Conservation (phyloP, 2,329 filamentous ascomycete genomes). For the Neofusicoccum cordaticola region DNA sequence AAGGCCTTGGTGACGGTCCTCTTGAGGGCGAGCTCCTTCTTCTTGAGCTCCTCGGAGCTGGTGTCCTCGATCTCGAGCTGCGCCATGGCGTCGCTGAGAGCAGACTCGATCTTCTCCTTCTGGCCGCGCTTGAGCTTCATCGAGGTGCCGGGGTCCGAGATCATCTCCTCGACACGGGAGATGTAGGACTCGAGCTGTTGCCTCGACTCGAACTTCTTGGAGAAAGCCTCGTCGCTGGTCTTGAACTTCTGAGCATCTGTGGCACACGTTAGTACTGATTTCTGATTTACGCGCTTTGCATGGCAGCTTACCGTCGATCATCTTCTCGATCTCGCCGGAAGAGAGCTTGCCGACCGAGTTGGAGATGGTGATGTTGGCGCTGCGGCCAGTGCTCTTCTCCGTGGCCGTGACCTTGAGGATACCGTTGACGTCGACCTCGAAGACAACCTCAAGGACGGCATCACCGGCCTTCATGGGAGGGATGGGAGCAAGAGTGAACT, state of each 20-base stretch:
- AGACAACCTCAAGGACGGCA: slow-evolving; percentile 93
- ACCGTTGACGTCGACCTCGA: slow-evolving; percentile 99
- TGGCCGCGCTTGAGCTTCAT: slow-evolving; percentile 98
- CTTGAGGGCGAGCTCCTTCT: slow-evolving; percentile 99
- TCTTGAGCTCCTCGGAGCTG: slow-evolving; percentile 91
- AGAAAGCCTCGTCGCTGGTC: slow-evolving; percentile 95
- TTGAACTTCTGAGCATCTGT: slow-evolving; percentile 93
- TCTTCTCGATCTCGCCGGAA: slow-evolving; percentile 90
- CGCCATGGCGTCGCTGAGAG: slow-evolving; percentile 94
- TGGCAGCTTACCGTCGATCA: slow-evolving; percentile 71
- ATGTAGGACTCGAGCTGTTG: slow-evolving; percentile 99
- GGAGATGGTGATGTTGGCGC: slow-evolving; percentile 98
- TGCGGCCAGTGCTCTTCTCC: slow-evolving; percentile 97
- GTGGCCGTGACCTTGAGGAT: slow-evolving; percentile 99
- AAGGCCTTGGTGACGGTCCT: slow-evolving; percentile 97
- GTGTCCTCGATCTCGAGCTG: slow-evolving; percentile 95
- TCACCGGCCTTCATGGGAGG: slow-evolving; percentile 89
- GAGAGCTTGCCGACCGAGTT: slow-evolving; percentile 99
- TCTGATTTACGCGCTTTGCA: not conserved
- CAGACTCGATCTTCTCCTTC: slow-evolving; percentile 99
- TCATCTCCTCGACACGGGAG: slow-evolving; percentile 95
- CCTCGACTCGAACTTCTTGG: slow-evolving; percentile 98
- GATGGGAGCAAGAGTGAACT: slow-evolving; percentile 91
- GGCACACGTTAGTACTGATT: slow-evolving; percentile 28
- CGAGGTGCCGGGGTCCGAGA: slow-evolving; percentile 92